Evolutionary conservation across 2,329 filamentous ascomycete genomes (phyloP).

Genomic region (Alternaria sp.): DNA sequence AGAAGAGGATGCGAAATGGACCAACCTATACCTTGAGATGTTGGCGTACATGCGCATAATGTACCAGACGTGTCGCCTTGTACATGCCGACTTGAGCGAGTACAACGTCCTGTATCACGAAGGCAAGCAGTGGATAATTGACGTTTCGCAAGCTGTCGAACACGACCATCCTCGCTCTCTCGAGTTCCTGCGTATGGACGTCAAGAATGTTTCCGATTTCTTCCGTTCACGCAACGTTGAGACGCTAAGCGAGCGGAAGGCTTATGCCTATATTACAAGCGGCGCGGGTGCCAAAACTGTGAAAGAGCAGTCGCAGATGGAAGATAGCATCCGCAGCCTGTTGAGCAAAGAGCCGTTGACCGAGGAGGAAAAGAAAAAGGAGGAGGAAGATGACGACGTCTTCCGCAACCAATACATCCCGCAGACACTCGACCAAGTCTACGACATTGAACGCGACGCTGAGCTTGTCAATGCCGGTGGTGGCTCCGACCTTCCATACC

Average conservation of each 20-base stretch:
- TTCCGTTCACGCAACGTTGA: slow-evolving; percentile 88
- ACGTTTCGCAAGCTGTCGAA: slow-evolving; percentile 97
- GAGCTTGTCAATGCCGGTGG: slow-evolving; percentile 77
- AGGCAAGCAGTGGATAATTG: slow-evolving; percentile 86
- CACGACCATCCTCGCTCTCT: slow-evolving; percentile 92
- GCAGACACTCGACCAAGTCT: slow-evolving; percentile 93
- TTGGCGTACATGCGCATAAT: slow-evolving; percentile 89
- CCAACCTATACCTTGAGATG: slow-evolving; percentile 79
- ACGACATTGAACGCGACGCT: slow-evolving; percentile 91
- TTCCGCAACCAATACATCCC: slow-evolving; percentile 97
- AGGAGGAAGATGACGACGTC: slow-evolving; percentile 86
- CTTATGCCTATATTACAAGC: slow-evolving; percentile 83
- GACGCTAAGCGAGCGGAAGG: slow-evolving; percentile 76
- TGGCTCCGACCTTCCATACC: slow-evolving; percentile 82
- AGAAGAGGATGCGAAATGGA: slow-evolving; percentile 73
- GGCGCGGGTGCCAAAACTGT: slow-evolving; percentile 60
- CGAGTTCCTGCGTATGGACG: slow-evolving; percentile 96
- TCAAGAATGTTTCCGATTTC: slow-evolving; percentile 95
- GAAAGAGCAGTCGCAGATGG: slow-evolving; percentile 69
- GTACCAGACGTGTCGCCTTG: slow-evolving; percentile 89
- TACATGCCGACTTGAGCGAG: slow-evolving; percentile 96
- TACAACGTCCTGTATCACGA: slow-evolving; percentile 96
- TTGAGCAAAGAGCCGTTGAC: slow-evolving; percentile 64
- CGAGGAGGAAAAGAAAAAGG: slow-evolving; percentile 62
- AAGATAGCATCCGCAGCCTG: slow-evolving; percentile 70